Conservation (phyloP, 2,329 filamentous ascomycete genomes). For the Cordyceps pruinosa region DNA sequence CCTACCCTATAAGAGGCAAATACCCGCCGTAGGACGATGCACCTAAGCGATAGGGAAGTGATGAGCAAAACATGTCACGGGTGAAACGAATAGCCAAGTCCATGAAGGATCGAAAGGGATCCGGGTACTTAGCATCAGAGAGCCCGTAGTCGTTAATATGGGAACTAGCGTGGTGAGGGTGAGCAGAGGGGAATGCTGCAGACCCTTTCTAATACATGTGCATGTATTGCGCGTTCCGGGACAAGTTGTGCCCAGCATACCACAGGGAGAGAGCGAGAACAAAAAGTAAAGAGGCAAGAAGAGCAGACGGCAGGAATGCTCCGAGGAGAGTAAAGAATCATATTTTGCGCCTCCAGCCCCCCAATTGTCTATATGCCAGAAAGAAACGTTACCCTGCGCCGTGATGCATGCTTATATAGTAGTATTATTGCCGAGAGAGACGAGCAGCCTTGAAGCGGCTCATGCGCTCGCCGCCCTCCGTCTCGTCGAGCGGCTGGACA, state of each 20-base stretch:
- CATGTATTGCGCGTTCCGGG: constrained; percentile 1
- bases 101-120: constrained; percentile 29
- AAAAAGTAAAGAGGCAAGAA: neutral
- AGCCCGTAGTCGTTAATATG: constrained; percentile 49
- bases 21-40: neutral
- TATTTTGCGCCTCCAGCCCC: neutral
- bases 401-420: constrained; percentile 6
- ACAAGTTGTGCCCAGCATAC: neutral
- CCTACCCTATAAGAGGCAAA: neutral
- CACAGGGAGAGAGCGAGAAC: neutral
- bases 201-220: constrained; percentile 30
- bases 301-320: neutral
- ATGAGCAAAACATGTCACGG: constrained; percentile 41
- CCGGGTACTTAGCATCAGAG: constrained; percentile 48
- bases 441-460: constrained; percentile 70
- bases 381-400: constrained; percentile 10
- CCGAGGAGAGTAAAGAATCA: neutral
- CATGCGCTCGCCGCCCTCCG: constrained; percentile 56
- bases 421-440: constrained; percentile 44
- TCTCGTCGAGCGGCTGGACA: constrained; percentile 61
- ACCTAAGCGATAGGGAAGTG: neutral
- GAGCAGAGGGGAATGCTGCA: constrained; percentile 48
- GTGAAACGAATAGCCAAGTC: constrained; percentile 57
- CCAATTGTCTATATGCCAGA: neutral
- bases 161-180: constrained; percentile 45